phyloP scores from a whole-genome alignment of 345 rosid species.

The Pseudoturritis turrita region DNA sequence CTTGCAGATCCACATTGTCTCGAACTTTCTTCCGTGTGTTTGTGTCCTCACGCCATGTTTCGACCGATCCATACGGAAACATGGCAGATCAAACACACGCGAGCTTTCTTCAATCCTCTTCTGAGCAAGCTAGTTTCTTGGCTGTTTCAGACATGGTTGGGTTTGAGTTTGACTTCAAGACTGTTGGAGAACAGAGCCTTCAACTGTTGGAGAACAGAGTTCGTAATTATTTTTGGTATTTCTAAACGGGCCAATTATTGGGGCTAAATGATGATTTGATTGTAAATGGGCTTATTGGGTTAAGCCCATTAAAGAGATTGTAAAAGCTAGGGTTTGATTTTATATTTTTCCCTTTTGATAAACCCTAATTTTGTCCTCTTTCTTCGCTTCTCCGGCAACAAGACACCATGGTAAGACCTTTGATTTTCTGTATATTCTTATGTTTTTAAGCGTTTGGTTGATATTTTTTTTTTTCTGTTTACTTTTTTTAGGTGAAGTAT shows the following conservation, averaged over 20 bases:
- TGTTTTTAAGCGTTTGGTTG: neutral
- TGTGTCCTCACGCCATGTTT: neutral
- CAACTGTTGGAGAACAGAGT: neutral
- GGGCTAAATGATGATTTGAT: neutral
- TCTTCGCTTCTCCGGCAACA: neutral
- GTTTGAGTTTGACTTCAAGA: neutral
- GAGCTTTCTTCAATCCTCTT: neutral
- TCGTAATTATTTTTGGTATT: neutral
- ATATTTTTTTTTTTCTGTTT: neutral
- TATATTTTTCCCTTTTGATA: neutral
- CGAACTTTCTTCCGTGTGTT: neutral
- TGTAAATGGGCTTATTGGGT: neutral
- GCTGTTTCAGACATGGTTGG: neutral
- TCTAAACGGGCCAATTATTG: neutral
- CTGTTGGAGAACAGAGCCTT: neutral
- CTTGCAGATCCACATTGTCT: neutral
- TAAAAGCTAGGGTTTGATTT: neutral
- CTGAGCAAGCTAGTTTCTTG: neutral
- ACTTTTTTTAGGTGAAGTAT: slow-evolving; percentile 54
- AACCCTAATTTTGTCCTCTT: neutral
- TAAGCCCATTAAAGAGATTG: neutral
- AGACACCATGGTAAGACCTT: neutral
- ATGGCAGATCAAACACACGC: neutral
- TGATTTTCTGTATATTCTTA: neutral
- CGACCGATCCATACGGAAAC: neutral